Base-by-base conservation (phyloP, 2,329 filamentous ascomycete genomes). In the Microdochium paspali region DNA sequence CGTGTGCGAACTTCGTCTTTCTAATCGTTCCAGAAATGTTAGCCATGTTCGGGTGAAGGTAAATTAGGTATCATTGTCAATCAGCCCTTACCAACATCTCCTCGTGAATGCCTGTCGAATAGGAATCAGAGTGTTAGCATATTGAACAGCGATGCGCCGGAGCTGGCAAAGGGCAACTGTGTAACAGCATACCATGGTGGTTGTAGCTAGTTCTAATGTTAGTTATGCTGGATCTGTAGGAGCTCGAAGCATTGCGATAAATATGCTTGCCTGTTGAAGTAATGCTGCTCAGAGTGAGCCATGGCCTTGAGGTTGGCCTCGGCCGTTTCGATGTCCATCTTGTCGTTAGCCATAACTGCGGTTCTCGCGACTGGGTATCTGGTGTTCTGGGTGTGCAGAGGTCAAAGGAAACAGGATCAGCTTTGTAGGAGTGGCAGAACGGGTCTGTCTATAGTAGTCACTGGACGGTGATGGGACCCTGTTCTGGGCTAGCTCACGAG, bases 1-100 rank as follows among this genome's bases (percentile, higher is more conserved):
- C 83, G 81, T 49, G 93, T 98, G 57, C 93, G 89, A 51, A 98
- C 90, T 70, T 98, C 93, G 72, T 98, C 93, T 85, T 96, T 97
- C 88, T 95, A 63, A 51, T 25, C 7, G 13, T 21, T 4, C 18
- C n/a, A 44, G 35, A 20, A 15, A 20, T 21, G 35, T 40, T 12
- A 40, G 18, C 35, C 9, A 21, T 4, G 12, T 21, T 3, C 15
- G 35, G 4, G 32, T 45, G 40, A 39, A 26, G 30, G 24, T 40
- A 46, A 25, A 49, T 65, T 56, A 64, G 60, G 50, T 54, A 18
- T 43, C 24, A 30, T 43, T 23, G 6, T n/a, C 35, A 45, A 43
- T 21, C 25, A 12, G 52, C 58, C 81, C 87, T 69, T 74, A 95
- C 89, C 83, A 95, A 76, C 90, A 95, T 95, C 73, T 96, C 90